Evolutionary conservation across 2,329 filamentous ascomycete species (phyloP), one percentile per base, ranked within the genome.

Genomic region (Arthrobotrys sphaeroides): DNA sequence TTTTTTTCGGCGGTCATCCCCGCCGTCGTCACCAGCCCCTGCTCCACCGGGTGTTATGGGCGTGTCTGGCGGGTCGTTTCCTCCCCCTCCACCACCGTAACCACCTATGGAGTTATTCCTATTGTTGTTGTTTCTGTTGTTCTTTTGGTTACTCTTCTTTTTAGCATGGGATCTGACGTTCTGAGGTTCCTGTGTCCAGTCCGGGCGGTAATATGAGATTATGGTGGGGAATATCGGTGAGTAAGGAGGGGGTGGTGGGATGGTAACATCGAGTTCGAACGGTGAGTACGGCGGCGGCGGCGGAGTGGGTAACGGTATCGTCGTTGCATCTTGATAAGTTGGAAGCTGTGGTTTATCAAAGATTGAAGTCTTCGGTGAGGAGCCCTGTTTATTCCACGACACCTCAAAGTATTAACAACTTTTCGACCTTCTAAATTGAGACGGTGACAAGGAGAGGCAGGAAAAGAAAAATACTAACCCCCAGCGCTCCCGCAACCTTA

Each of bases 111-210:
- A 47, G 13, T 74, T 67, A 7, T 40, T 47, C 9, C 68, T 69
- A 33, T 45, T 49, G 6, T 18, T 22, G 47, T 59, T 64, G n/a
- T 38, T 24, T 2, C 38, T 73, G 12, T 55, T 66, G 22, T 53
- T 64, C 51, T 36, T n/a, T n/a, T n/a, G 18, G 5, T 28, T 31
- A 9, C 31, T 42, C 20, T 69, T 74, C 43, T 73, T 75, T 49
- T 75, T 75, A 18, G 72, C 72, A 16, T 69, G 57, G 3, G 72
- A 75, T 10, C 72, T 38, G 7, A 75, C 16, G 49, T 75, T 75
- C 47, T 47, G 60, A n/a, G 72, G 72, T 12, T 75, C 64, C 20
- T 75, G 64, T 1, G 47, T 69, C 7, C 62, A 31, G 38, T 75
- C 57, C n/a, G 57, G 72, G 13, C 47, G 55, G 18, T 20, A 49